phyloP scores from a whole-genome alignment of 345 rosid genomes.

The Syzygium oleosum region DNA sequence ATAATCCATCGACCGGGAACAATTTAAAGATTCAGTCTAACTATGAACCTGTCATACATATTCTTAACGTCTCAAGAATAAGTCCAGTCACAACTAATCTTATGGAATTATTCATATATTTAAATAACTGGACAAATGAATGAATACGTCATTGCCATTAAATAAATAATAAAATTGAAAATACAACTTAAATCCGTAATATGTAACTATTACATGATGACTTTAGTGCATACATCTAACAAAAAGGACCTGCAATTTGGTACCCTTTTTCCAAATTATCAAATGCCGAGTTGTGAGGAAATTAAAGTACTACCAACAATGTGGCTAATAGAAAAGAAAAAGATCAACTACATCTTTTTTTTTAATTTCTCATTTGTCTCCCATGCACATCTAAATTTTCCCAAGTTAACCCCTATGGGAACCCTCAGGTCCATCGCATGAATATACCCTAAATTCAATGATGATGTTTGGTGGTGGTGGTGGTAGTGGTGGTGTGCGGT shows the following conservation, averaged over 20 bases:
- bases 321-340: background rate
- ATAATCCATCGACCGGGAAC: too few relatives aligned
- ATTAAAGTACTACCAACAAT: background rate
- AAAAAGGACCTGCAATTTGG: background rate
- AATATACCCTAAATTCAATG: background rate
- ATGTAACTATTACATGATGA: too few relatives aligned
- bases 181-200: too few relatives aligned
- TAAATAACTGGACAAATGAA: too few relatives aligned
- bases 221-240: too few relatives aligned
- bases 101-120: too few relatives aligned
- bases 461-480: background rate
- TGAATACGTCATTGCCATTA: too few relatives aligned
- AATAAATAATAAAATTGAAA: too few relatives aligned
- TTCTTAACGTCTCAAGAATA: too few relatives aligned
- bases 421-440: background rate
- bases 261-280: background rate
- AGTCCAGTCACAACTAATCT: too few relatives aligned
- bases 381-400: background rate
- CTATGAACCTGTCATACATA: too few relatives aligned
- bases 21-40: too few relatives aligned
- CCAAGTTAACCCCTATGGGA: background rate
- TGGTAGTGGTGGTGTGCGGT: background rate
- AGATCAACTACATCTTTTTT: background rate
- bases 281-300: background rate
- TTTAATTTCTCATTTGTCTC: background rate